phyloP scores from a whole-genome alignment of 2,329 filamentous ascomycete genomes.

The Phialemoniopsis sp. region DNA sequence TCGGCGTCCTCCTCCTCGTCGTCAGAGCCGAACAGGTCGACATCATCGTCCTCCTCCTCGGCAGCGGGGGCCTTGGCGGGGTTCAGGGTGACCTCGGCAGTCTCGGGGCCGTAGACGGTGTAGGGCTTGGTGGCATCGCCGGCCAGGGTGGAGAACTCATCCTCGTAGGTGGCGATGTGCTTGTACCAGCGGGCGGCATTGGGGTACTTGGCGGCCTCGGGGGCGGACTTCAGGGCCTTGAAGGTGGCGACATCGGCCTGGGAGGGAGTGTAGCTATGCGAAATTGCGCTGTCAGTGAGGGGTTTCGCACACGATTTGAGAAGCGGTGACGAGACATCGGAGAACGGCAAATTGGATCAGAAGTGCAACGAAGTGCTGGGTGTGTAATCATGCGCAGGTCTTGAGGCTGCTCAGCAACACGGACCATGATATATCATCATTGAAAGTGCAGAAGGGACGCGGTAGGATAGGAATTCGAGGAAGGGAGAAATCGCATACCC shows the following conservation, averaged over 20 bases:
- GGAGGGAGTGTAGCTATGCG: conserved; percentile 57
- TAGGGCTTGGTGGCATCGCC: conserved; percentile 87
- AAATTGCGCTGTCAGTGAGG: too few relatives aligned
- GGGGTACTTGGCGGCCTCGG: conserved; percentile 83
- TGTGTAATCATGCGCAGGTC: conserved; percentile 62
- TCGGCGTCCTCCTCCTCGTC: conserved; percentile 93
- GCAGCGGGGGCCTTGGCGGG: conserved; percentile 75
- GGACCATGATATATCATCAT: conserved; percentile 82
- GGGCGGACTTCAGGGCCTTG: conserved; percentile 78
- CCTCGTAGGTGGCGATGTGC: conserved; percentile 90
- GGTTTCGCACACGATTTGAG: too few relatives aligned
- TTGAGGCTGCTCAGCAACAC: conserved; percentile 82
- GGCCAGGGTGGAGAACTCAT: conserved; percentile 85
- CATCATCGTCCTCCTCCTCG: conserved; percentile 73
- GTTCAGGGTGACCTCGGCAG: conserved; percentile 72
- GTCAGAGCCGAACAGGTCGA: conserved; percentile 91
- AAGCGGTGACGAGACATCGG: neutral
- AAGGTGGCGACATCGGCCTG: conserved; percentile 96
- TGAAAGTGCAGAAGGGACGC: conserved; percentile 6
- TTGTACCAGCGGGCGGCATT: conserved; percentile 98
- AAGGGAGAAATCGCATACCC: conserved; percentile 55
- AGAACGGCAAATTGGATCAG: neutral
- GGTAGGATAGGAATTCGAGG: conserved; percentile 1
- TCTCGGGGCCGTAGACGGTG: conserved; percentile 88
- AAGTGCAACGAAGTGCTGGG: conserved; percentile 10